Evolutionary conservation across 106 monocot species (phyloP).

Genomic region (Xerophyta viscosa): DNA sequence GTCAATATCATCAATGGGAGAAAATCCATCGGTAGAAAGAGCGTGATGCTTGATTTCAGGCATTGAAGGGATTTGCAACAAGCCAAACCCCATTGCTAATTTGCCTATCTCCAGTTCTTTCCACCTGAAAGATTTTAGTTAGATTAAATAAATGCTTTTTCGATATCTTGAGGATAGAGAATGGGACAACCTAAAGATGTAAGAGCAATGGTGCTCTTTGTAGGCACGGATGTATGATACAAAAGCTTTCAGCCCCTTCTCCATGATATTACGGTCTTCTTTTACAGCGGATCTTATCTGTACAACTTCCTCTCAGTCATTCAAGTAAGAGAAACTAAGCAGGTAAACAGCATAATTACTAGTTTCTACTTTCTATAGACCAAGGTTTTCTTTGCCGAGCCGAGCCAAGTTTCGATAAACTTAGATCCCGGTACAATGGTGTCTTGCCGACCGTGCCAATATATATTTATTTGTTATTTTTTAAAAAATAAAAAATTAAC

Average conservation of each 20-base stretch:
- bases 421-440: too few species aligned
- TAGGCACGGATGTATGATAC: slow-evolving; percentile 96
- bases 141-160: neutral
- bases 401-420: too few species aligned
- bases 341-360: too few species aligned
- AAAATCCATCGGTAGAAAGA: slow-evolving; percentile 72
- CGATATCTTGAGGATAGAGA: neutral
- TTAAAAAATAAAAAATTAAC: too few species aligned
- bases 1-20: slow-evolving; percentile 49
- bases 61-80: slow-evolving; percentile 91
- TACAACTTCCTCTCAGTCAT: neutral
- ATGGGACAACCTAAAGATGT: slow-evolving; percentile 67
- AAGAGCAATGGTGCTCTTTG: slow-evolving; percentile 96
- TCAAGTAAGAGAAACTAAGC: too few species aligned
- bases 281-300: slow-evolving; percentile 77
- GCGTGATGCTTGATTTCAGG: slow-evolving; percentile 92
- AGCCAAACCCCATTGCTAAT: slow-evolving; percentile 88
- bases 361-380: too few species aligned
- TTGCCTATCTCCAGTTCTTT: slow-evolving; percentile 94
- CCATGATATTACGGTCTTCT: slow-evolving; percentile 88
- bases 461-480: too few species aligned
- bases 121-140: slow-evolving; percentile 47
- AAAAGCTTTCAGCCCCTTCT: slow-evolving; percentile 97
- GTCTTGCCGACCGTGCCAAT: too few species aligned
- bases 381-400: too few species aligned